phyloP scores from a whole-genome alignment of 805 yeast species.

The Diddensiella santjacobensis region DNA sequence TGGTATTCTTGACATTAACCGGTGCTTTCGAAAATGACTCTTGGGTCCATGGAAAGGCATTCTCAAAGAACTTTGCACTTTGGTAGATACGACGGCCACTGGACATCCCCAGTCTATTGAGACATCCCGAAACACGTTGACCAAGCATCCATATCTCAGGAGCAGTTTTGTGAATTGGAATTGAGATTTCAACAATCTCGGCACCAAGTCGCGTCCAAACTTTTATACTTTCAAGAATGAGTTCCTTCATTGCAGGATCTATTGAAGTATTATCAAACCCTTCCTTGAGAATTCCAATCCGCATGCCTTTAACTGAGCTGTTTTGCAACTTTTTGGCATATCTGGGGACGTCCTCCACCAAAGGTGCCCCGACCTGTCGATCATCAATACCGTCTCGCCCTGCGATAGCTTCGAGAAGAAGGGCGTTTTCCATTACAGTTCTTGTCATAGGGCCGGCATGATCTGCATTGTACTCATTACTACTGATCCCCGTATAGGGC shows the following conservation, averaged over 20 bases:
- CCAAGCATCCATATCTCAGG: constrained; percentile 39
- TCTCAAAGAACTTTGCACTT: constrained; percentile 8
- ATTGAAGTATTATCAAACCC: constrained; percentile 36
- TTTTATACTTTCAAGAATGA: constrained; percentile 31
- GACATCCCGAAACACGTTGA: constrained; percentile 15
- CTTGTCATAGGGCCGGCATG: constrained; percentile 41
- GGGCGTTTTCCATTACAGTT: constrained; percentile 36
- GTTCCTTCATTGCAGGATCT: constrained; percentile 30
- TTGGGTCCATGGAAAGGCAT: constrained; percentile 12
- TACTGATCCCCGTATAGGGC: constrained; percentile 38
- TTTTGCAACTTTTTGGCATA: constrained; percentile 30
- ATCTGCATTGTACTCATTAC: constrained; percentile 36
- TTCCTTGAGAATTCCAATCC: constrained; percentile 36
- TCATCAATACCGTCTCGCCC: constrained; percentile 39
- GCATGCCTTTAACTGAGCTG: neutral
- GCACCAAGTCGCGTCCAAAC: constrained; percentile 34
- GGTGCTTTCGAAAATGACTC: constrained; percentile 10
- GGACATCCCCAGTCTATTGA: constrained; percentile 14
- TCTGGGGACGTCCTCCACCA: constrained; percentile 9
- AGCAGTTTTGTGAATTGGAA: constrained; percentile 37
- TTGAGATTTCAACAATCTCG: constrained; percentile 34
- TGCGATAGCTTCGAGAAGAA: constrained; percentile 34
- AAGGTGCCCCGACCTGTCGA: constrained; percentile 30
- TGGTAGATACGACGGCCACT: constrained; percentile 10
- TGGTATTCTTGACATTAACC: constrained; percentile 13